Conservation (phyloP, 805 yeast species). For the Lipomyces mesembrius region DNA sequence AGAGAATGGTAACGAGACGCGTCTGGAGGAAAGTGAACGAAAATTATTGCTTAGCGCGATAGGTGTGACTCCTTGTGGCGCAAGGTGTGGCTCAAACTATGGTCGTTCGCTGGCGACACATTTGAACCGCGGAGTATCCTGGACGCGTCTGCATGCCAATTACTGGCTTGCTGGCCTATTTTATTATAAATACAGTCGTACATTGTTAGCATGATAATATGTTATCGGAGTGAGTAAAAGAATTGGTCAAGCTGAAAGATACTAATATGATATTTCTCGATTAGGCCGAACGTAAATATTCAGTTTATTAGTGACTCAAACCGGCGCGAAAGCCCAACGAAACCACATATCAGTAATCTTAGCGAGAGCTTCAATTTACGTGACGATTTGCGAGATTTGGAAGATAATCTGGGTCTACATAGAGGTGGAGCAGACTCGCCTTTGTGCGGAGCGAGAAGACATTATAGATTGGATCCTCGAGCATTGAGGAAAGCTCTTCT, state of each 20-base stretch:
- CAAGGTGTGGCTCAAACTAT: background rate
- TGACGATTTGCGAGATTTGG: conserved; percentile 2
- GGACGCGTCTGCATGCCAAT: too few relatives aligned
- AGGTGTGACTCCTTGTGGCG: background rate
- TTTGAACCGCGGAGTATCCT: too few relatives aligned
- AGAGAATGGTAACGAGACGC: background rate
- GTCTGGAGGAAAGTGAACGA: background rate
- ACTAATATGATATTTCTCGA: background rate
- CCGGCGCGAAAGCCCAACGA: background rate
- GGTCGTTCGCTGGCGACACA: too few relatives aligned
- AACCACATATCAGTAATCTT: background rate
- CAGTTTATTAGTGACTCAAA: background rate
- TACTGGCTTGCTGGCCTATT: background rate
- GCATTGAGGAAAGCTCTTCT: background rate
- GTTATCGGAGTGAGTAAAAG: background rate
- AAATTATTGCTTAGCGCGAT: conserved; percentile 2
- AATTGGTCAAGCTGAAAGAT: background rate
- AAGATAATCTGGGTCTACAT: background rate
- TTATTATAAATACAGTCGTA: background rate
- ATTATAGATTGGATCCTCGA: background rate
- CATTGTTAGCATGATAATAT: background rate
- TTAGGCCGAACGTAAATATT: background rate
- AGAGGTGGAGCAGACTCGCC: conserved; percentile 3
- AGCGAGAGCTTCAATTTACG: background rate
- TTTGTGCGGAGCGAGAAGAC: background rate